These are phyloP conservation scores for Paradendryphiella salina DNA, from an alignment of 2,329 filamentous ascomycete genomes.

Conservation along the genomic window DNA sequence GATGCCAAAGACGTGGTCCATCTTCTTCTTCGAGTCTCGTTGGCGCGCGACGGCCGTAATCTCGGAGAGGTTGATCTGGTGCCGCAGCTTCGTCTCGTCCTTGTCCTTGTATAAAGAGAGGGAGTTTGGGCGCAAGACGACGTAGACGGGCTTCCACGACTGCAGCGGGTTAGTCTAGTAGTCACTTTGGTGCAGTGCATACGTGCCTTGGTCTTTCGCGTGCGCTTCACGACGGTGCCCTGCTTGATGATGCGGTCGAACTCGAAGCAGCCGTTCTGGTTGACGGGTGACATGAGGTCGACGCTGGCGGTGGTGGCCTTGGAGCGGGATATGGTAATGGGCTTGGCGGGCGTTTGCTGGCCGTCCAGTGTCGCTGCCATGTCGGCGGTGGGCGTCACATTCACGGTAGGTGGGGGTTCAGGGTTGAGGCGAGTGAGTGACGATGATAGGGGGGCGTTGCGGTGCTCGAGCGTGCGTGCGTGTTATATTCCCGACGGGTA, in stretches of 20 bases:
- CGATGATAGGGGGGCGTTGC: conserved; percentile 2
- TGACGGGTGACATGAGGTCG: conserved; percentile 80
- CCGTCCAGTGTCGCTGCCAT: conserved; percentile 28
- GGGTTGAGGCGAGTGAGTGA: conserved; percentile 6
- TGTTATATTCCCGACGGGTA: conserved; percentile 4
- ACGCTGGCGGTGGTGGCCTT: conserved; percentile 46
- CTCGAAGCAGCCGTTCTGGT: conserved; percentile 93
- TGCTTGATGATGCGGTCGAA: conserved; percentile 93
- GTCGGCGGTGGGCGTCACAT: conserved; percentile 24
- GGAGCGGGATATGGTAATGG: conserved; percentile 28
- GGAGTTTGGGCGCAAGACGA: conserved; percentile 87
- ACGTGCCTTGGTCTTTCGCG: conserved; percentile 73
- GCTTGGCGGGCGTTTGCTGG: conserved; percentile 32
- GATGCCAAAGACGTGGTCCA: conserved; percentile 84
- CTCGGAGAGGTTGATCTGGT: conserved; percentile 85
- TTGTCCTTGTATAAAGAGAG: conserved; percentile 92
- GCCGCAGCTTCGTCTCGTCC: conserved; percentile 84
- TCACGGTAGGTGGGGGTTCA: conserved; percentile 11
- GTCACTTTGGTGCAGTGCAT: not conserved
- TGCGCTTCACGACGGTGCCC: conserved; percentile 83
- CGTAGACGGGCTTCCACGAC: conserved; percentile 87
- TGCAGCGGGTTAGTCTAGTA: conserved; percentile 47
- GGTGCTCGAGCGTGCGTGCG: conserved; percentile 2
- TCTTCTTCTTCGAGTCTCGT: conserved; percentile 84
- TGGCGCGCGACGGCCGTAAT: conserved; percentile 88